Evolutionary conservation across 768 basidiomycete genomes (phyloP).

Genomic region (Calocera viscosa): DNA sequence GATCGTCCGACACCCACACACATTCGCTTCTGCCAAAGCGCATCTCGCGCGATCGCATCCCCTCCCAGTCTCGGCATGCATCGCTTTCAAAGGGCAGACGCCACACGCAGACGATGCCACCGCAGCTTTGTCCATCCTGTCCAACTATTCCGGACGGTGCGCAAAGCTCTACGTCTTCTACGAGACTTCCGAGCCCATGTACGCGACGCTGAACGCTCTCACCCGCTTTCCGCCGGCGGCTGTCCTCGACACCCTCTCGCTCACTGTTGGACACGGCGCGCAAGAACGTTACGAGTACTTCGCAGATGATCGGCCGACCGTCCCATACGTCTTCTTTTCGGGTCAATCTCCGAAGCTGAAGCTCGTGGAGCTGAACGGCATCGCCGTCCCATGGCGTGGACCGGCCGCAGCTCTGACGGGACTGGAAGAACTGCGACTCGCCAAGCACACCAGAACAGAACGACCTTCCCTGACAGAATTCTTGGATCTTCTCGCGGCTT

Average conservation of each 20-base stretch:
- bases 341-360: neutral
- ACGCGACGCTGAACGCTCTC: neutral
- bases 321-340: neutral
- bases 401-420: neutral
- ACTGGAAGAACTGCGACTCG: neutral
- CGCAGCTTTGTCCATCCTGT: neutral
- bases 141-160: neutral
- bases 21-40: neutral
- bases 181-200: neutral
- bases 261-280: neutral
- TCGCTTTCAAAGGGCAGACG: neutral
- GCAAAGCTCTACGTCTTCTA: slow-evolving; percentile 1
- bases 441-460: neutral
- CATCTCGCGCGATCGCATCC: neutral
- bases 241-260: neutral
- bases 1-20: neutral
- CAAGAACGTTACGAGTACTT: neutral
- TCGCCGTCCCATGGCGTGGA: neutral
- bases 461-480: neutral
- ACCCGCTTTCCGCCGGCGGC: neutral
- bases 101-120: neutral
- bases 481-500: neutral
- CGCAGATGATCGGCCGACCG: neutral
- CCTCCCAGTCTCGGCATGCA: neutral
- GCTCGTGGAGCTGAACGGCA: neutral